Evolutionary conservation across 257 asterid genomes (phyloP).

Genomic region (Thymus mandschuricus): DNA sequence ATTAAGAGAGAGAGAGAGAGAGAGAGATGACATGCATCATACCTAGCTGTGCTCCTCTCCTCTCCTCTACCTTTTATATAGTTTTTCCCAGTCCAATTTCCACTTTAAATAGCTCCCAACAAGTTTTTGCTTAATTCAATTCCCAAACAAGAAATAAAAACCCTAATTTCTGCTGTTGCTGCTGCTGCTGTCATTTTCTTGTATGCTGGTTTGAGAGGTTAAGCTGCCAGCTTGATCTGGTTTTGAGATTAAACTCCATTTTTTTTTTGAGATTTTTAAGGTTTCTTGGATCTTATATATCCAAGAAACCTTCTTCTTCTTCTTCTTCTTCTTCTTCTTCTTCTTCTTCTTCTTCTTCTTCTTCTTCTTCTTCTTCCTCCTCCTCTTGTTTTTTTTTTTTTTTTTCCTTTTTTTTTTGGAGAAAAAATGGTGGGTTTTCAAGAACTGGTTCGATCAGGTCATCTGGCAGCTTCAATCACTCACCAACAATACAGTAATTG

Average conservation of each 20-base stretch:
- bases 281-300: not conserved
- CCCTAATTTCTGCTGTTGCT: conserved; percentile 5
- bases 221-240: conserved; percentile 98
- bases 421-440: not conserved
- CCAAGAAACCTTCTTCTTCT: too few species aligned
- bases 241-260: conserved; percentile 16
- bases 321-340: not conserved
- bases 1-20: too few species aligned
- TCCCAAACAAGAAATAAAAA: not conserved
- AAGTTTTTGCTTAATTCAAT: not conserved
- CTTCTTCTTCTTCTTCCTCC: not conserved
- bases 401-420: not conserved
- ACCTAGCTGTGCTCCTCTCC: conserved; percentile 18
- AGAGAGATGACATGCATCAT: too few species aligned
- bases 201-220: conserved; percentile 79
- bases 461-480: conserved; percentile 47
- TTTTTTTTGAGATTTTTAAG: conserved; percentile 1
- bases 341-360: not conserved
- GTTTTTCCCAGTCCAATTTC: too few species aligned
- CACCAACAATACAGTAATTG: conserved; percentile 26
- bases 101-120: conserved; percentile 16
- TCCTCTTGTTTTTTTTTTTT: not conserved
- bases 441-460: conserved; percentile 37
- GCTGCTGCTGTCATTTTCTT: conserved; percentile 3
- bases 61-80: too few species aligned